Evolutionary conservation across 306 rosid genomes (phyloP).

Genomic region (Acacia crassicarpa): DNA sequence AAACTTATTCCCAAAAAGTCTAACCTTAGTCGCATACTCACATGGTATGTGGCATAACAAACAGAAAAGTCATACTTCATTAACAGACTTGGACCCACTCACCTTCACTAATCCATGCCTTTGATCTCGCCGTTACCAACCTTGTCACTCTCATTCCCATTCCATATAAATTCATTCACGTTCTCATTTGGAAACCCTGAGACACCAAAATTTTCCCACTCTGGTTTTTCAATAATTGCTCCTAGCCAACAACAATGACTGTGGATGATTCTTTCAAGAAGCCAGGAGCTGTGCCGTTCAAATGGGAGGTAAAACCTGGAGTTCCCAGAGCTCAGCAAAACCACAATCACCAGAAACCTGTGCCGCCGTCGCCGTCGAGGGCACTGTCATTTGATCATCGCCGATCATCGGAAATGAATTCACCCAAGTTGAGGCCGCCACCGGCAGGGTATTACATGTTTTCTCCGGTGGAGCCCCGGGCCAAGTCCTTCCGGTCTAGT

Average conservation of each 20-base stretch:
- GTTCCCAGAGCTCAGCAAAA: conserved; percentile 54
- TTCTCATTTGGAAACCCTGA: background rate
- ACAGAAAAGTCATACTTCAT: conserved; percentile 29
- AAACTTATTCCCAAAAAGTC: conserved; percentile 18
- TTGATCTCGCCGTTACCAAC: conserved; percentile 58
- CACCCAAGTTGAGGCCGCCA: conserved; percentile 60
- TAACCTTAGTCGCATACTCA: conserved; percentile 31
- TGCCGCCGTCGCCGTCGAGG: background rate
- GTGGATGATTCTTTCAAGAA: conserved; percentile 59
- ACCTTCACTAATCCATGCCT: conserved; percentile 57
- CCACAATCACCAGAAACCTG: conserved; percentile 19
- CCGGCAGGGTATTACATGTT: conserved; percentile 29
- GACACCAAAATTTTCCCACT: background rate
- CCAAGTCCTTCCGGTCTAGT: conserved; percentile 47
- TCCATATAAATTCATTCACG: conserved; percentile 22
- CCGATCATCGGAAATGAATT: conserved; percentile 25
- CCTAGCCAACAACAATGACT: conserved; percentile 32
- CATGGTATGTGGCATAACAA: conserved; percentile 20
- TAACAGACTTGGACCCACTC: conserved; percentile 26
- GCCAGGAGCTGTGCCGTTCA: conserved; percentile 82
- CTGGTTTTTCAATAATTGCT: background rate
- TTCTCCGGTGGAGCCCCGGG: conserved; percentile 40
- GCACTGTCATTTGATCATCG: background rate
- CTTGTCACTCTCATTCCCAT: background rate
- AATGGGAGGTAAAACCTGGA: conserved; percentile 96